Base-by-base conservation (phyloP, 768 basidiomycete species). In the Sarcodon sp. region DNA sequence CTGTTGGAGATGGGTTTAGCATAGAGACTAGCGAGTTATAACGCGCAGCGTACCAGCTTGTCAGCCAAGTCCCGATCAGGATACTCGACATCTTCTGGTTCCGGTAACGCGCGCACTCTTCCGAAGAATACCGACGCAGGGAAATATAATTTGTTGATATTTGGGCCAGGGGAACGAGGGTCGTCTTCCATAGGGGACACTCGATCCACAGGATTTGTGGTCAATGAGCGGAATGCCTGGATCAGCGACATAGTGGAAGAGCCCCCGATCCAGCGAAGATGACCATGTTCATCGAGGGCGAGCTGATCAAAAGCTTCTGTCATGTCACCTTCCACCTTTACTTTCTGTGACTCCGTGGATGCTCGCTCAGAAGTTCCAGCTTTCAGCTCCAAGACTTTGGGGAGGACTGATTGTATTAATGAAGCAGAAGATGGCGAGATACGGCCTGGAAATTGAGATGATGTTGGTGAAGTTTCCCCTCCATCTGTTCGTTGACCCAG, bases 161-260 rank as follows among this genome's bases (percentile, higher is more conserved):
- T 87, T 21, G 85, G 83, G 7, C 83, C 81, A 18, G 86, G 83
- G 21, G 79, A 81, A 45, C 75, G 76, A 39, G 85, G 81, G 61
- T 88, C 87, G 56, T 87, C 86, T 52, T 87, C 83, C 79, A 82
- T 83, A 35, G 85, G 85, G 7, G 87, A 89, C 49, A 84, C 76
- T 50, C 84, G 83, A 59, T 83, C 76, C 16, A 84, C 66, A 6
- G 83, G 84, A 32, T 79, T 79, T 5, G 83, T 75, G 18, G 84
- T 87, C 53, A 83, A 65, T 41, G 83, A 77, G 52, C 77, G 79
- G 69, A 91, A 90, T 4, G 87, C 88, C 59, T 90, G 87, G 44
- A 91, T 88, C 55, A 91, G 74, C 6, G 88, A 87, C 88, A 91
- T 89, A 16, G 87, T 87, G 12, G 87, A 90, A 4, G 89, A 90